phyloP scores from a whole-genome alignment of 192 early-diverging fungal species.

The Umbelopsis sp. region DNA sequence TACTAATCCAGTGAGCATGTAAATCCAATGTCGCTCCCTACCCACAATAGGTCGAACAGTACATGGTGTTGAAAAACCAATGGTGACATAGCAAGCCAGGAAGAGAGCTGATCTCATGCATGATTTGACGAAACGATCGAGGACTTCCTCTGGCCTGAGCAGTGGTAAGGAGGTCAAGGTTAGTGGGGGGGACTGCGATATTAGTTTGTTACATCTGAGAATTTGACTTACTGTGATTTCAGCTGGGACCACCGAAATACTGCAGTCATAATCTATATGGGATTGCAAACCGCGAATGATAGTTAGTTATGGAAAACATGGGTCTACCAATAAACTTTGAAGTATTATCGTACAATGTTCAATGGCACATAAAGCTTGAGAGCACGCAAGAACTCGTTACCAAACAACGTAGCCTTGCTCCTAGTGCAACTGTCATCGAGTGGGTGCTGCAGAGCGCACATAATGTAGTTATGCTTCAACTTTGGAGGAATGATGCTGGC shows the following conservation, averaged over 20 bases:
- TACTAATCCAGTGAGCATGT: conserved; percentile 54
- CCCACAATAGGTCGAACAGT: conserved; percentile 48
- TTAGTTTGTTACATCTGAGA: neutral
- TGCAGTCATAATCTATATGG: conserved; percentile 44
- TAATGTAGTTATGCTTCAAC: conserved; percentile 53
- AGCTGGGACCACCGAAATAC: conserved; percentile 40
- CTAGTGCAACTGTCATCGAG: conserved; percentile 49
- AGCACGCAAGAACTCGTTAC: conserved; percentile 53
- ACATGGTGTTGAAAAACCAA: conserved; percentile 56
- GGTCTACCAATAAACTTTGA: neutral
- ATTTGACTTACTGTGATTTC: conserved; percentile 27
- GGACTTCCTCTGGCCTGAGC: conserved; percentile 39
- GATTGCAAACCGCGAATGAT: neutral
- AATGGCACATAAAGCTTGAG: conserved; percentile 64
- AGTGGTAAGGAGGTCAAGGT: neutral
- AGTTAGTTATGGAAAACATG: neutral
- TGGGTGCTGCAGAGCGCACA: conserved; percentile 67
- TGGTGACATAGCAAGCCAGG: conserved; percentile 54
- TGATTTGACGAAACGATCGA: conserved; percentile 51
- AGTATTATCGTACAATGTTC: conserved; percentile 48
- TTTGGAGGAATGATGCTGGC: conserved; percentile 39
- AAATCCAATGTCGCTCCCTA: conserved; percentile 50
- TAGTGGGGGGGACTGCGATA: neutral
- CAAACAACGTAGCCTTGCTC: conserved; percentile 41
- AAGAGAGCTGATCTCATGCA: conserved; percentile 62